phyloP scores from a whole-genome alignment of 306 rosid genomes.

The Benincasa hispida region DNA sequence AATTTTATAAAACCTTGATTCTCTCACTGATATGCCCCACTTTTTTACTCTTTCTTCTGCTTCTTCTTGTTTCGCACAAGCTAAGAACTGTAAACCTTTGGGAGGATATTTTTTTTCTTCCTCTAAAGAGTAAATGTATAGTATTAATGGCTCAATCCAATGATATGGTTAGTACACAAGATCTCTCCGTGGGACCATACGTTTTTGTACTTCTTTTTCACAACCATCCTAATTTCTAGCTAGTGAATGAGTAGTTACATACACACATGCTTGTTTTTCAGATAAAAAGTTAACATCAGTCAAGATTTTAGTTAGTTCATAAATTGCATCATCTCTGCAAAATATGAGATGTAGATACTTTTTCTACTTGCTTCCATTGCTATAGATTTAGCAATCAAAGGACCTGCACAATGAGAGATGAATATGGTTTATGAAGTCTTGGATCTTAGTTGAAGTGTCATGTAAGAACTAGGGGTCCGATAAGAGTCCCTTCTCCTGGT shows the following conservation, averaged over 20 bases:
- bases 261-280: too few relatives aligned
- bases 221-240: too few relatives aligned
- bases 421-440: not conserved
- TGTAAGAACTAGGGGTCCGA: not conserved
- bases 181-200: not conserved
- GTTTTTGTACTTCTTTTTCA: not conserved
- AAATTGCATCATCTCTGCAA: too few relatives aligned
- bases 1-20: not conserved
- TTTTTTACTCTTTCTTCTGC: not conserved
- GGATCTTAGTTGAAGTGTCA: not conserved
- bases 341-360: too few relatives aligned
- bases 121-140: not conserved
- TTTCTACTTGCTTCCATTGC: too few relatives aligned
- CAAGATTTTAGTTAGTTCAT: too few relatives aligned
- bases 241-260: too few relatives aligned
- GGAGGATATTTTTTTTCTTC: not conserved
- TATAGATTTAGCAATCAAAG: too few relatives aligned
- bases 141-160: not conserved
- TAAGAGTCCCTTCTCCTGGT: not conserved
- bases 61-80: too few relatives aligned
- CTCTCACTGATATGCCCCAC: not conserved
- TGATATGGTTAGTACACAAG: not conserved
- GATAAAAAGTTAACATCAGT: too few relatives aligned
- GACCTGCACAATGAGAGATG: too few relatives aligned
- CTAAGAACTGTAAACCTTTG: not conserved